These are phyloP conservation scores for Populus tomentosa DNA, from an alignment of 441 rosid species.

Conservation along the genomic window DNA sequence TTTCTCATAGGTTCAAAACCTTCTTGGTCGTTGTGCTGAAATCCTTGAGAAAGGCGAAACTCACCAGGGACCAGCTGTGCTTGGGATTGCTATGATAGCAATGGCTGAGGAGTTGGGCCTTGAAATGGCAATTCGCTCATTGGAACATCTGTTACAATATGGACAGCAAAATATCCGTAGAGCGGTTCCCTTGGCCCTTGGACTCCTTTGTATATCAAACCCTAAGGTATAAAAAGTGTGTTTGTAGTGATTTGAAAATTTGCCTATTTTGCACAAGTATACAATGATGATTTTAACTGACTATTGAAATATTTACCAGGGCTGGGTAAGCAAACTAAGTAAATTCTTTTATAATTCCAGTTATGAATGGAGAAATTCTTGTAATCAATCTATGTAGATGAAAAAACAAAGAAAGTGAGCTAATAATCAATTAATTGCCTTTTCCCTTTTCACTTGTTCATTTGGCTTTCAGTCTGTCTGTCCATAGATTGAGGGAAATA, in stretches of 20 bases:
- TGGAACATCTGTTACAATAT: slow-evolving; percentile 91
- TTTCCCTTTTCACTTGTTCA: not conserved
- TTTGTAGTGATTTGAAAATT: not conserved
- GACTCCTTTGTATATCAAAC: slow-evolving; percentile 93
- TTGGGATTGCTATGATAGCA: slow-evolving; percentile 98
- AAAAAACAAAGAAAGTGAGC: not conserved
- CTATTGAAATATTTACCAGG: not conserved
- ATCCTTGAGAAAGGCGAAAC: slow-evolving; percentile 82
- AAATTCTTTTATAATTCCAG: not conserved
- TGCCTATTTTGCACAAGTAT: not conserved
- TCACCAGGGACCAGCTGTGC: slow-evolving; percentile 94
- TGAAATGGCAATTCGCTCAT: slow-evolving; percentile 92
- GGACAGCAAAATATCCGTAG: slow-evolving; percentile 85
- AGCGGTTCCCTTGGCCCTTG: slow-evolving; percentile 95
- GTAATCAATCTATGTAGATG: not conserved
- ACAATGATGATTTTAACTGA: not conserved
- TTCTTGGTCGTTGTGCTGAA: slow-evolving; percentile 79
- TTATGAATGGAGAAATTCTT: not conserved
- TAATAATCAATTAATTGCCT: not conserved
- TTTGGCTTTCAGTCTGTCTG: not conserved
- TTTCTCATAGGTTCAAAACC: slow-evolving; percentile 70
- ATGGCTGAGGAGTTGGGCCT: slow-evolving; percentile 97
- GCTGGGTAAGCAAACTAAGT: not conserved
- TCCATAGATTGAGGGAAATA: not conserved
- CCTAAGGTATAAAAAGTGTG: slow-evolving; percentile 65